Percentiles rank a stretch among this genome's conserved stretches.
phyloP scores from a whole-genome alignment of 108 stramenopile genomes.

The Cyclostephanos tholiformis region DNA sequence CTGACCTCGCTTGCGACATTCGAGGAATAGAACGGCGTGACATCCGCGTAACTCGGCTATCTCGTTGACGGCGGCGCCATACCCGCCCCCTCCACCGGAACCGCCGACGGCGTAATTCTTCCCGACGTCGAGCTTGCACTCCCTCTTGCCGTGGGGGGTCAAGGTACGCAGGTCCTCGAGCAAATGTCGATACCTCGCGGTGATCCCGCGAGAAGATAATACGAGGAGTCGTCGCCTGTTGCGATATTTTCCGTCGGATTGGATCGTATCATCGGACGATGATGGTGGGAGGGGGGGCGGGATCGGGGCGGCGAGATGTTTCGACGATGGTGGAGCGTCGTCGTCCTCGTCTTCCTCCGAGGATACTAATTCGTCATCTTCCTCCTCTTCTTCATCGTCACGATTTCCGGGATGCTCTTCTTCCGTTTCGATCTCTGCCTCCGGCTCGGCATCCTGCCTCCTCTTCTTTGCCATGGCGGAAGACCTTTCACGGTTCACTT shows the following conservation, averaged over 20 bases:
- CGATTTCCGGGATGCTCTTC: conserved; percentile 23
- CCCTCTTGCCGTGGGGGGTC: conserved; percentile 97
- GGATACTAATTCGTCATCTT: conserved; percentile 23
- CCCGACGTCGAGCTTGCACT: conserved; percentile 88
- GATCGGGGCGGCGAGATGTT: neutral
- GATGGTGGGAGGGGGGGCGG: neutral
- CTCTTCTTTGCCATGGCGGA: conserved; percentile 57
- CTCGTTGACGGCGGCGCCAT: conserved; percentile 91
- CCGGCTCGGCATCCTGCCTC: conserved; percentile 35
- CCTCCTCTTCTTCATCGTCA: conserved; percentile 30
- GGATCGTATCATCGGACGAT: neutral
- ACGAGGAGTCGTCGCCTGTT: conserved; percentile 98
- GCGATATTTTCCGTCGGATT: conserved; percentile 80
- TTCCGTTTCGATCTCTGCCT: conserved; percentile 12
- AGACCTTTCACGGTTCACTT: too few species aligned
- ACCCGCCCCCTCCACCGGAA: conserved; percentile 57
- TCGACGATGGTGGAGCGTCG: conserved; percentile 5
- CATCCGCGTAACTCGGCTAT: conserved; percentile 96
- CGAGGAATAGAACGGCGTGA: conserved; percentile 93
- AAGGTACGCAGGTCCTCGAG: conserved; percentile 95
- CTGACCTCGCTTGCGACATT: conserved; percentile 91
- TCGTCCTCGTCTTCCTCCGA: conserved; percentile 20
- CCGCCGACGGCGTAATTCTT: conserved; percentile 22
- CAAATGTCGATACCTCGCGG: conserved; percentile 95
- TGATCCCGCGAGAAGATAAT: conserved; percentile 94